Evolutionary conservation across 768 basidiomycete species (phyloP).

Genomic region (Suillus brevipes): DNA sequence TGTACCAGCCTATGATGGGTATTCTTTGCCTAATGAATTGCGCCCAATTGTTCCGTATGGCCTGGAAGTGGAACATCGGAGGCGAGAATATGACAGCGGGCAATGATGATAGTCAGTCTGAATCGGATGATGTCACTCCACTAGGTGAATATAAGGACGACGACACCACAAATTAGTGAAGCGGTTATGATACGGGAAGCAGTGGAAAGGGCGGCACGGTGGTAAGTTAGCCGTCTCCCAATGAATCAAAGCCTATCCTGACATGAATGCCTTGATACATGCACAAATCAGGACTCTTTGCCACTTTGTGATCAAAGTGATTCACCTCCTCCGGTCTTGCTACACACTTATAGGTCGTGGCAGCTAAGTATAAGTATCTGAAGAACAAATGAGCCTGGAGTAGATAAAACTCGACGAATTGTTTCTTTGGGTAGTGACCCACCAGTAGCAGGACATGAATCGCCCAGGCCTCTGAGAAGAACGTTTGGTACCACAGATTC

Average conservation of each 20-base stretch:
- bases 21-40: background rate
- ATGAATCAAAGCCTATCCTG: background rate
- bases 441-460: too few relatives aligned
- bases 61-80: too few relatives aligned
- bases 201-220: background rate
- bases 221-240: background rate
- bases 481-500: background rate
- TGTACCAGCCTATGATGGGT: too few relatives aligned
- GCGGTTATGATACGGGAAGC: background rate
- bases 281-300: too few relatives aligned
- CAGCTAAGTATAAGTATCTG: too few relatives aligned
- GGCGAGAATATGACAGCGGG: background rate
- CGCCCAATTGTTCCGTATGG: too few relatives aligned
- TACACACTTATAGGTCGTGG: too few relatives aligned
- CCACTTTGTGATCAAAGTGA: too few relatives aligned
- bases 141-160: background rate
- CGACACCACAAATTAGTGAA: background rate
- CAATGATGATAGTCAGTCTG: background rate
- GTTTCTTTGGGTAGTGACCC: too few relatives aligned
- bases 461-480: background rate
- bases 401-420: too few relatives aligned
- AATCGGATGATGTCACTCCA: background rate
- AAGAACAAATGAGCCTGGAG: too few relatives aligned
- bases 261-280: background rate
- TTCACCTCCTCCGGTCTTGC: too few relatives aligned